A percentile compares a stretch with the other conserved stretches of the same genome.
Evolutionary conservation across 225 moss, liverwort and hornwort species (phyloP).

Genomic region (Sphagnum tenellum): DNA sequence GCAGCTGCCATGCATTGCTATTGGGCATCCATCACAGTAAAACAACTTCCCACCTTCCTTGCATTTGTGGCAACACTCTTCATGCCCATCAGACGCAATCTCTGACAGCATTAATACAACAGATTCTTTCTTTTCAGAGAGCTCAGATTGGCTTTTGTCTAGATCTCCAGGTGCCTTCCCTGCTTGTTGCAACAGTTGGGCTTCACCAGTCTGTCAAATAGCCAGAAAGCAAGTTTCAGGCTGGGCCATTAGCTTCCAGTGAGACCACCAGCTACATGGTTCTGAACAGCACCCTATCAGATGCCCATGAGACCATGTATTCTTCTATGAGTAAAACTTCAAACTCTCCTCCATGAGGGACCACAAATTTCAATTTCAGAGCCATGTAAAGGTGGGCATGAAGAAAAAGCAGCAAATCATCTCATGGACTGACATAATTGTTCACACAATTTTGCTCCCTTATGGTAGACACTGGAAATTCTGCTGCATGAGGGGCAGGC

Average conservation of each 20-base stretch:
- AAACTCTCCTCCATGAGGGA: too few relatives aligned
- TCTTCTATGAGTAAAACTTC: too few relatives aligned
- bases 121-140: constrained; percentile 10
- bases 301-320: too few relatives aligned
- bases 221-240: too few relatives aligned
- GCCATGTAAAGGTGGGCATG: too few relatives aligned
- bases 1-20: constrained; percentile 41
- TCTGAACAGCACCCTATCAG: too few relatives aligned
- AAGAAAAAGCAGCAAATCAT: too few relatives aligned
- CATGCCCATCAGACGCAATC: constrained; percentile 26
- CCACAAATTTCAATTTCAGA: too few relatives aligned
- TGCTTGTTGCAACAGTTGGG: neutral
- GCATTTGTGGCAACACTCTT: constrained; percentile 40
- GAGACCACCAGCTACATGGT: too few relatives aligned
- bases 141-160: constrained; percentile 5
- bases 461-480: constrained; percentile 14
- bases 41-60: constrained; percentile 7
- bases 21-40: constrained; percentile 44
- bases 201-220: too few relatives aligned
- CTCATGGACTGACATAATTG: too few relatives aligned
- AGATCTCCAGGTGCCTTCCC: neutral
- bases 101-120: constrained; percentile 11
- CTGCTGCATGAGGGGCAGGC: constrained; percentile 10
- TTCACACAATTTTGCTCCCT: constrained; percentile 6
- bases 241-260: too few relatives aligned